Percentiles rank a stretch among this genome's conserved stretches.
These are phyloP conservation scores for Fusarium globosum DNA, from an alignment of 2,329 filamentous ascomycete genomes.

Conservation along the genomic window DNA sequence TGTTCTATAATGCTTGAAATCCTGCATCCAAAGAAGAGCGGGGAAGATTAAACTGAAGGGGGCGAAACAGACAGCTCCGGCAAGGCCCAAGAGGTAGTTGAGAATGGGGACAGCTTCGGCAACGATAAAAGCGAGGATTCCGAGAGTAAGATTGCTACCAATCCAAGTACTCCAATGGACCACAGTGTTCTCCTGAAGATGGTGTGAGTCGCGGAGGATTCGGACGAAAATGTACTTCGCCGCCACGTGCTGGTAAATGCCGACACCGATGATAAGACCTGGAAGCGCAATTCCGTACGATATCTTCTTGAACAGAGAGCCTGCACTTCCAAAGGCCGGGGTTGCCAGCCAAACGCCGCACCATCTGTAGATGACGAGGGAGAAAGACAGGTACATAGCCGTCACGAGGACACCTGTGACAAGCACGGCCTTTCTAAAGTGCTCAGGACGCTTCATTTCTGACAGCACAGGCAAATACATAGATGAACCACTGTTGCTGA, in stretches of 20 bases:
- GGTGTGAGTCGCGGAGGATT: not conserved
- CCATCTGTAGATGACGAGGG: constrained; percentile 3
- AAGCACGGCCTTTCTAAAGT: not conserved
- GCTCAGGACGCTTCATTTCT: constrained; percentile 56
- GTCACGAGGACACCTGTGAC: not conserved
- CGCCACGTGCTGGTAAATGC: constrained; percentile 2
- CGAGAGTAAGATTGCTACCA: not conserved
- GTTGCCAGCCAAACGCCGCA: constrained; percentile 1
- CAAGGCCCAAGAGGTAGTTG: not conserved
- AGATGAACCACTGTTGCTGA: constrained; percentile 58
- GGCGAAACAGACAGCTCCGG: not conserved
- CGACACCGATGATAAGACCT: not conserved
- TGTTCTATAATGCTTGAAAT: not conserved
- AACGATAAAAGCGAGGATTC: not conserved
- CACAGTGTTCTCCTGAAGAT: not conserved
- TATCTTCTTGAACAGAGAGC: not conserved
- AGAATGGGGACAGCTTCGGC: not conserved
- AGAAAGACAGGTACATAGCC: constrained; percentile 5
- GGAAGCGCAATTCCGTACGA: constrained; percentile 1
- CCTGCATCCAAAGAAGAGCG: not conserved
- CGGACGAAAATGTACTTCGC: not conserved
- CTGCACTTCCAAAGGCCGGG: not conserved
- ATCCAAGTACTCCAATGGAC: constrained; percentile 1
- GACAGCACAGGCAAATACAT: constrained; percentile 59
- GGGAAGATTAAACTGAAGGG: constrained; percentile 2